These are phyloP conservation scores for Posidonia australis DNA, from an alignment of 106 monocot genomes.

Conservation along the genomic window DNA sequence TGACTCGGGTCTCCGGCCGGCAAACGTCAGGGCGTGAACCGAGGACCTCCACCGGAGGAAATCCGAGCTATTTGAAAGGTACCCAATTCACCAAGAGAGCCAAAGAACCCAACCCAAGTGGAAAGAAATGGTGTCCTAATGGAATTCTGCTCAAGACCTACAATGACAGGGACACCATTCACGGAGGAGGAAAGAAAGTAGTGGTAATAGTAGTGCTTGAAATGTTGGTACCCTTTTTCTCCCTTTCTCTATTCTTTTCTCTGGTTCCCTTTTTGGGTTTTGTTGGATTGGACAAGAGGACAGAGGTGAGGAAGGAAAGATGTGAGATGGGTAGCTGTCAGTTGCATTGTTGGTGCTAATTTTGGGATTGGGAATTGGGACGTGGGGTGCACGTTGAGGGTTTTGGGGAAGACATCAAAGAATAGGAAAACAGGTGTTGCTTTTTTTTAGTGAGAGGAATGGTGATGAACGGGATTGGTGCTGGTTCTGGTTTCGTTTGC, in stretches of 20 bases:
- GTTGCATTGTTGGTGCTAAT: neutral
- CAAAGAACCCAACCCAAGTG: neutral
- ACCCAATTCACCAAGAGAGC: neutral
- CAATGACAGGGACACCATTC: neutral
- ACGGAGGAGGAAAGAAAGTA: neutral
- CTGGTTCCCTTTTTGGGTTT: neutral
- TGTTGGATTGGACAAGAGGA: neutral
- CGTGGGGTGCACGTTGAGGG: slow-evolving; percentile 5
- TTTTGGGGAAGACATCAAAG: neutral
- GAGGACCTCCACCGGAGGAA: neutral
- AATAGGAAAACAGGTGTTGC: too few species aligned
- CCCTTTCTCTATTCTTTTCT: neutral
- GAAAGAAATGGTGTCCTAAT: neutral
- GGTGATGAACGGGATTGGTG: too few species aligned
- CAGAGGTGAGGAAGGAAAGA: neutral
- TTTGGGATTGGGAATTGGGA: neutral
- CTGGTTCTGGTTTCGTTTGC: too few species aligned
- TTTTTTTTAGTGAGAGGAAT: too few species aligned
- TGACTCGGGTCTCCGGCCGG: neutral
- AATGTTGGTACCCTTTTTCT: neutral
- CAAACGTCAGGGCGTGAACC: neutral
- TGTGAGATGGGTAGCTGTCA: neutral
- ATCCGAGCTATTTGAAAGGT: neutral
- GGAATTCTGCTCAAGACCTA: neutral
- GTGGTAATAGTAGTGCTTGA: neutral